phyloP scores from a whole-genome alignment of 108 stramenopile genomes.

The Cyclotella atomus region DNA sequence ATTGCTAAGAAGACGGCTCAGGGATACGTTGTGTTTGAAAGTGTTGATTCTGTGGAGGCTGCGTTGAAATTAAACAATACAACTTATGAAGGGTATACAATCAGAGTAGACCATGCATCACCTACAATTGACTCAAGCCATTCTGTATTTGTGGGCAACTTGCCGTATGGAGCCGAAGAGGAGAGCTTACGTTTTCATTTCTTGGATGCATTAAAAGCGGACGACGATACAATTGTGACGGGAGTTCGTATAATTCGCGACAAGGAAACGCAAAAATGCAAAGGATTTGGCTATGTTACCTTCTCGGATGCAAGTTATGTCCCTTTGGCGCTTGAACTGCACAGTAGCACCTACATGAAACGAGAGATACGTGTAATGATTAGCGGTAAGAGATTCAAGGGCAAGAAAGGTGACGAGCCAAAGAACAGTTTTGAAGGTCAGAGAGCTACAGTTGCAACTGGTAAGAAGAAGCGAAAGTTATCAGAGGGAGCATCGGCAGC shows the following conservation, averaged over 20 bases:
- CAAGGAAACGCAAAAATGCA: conserved; percentile 74
- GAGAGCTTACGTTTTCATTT: conserved; percentile 67
- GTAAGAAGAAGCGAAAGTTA: conserved; percentile 51
- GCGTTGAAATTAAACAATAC: conserved; percentile 77
- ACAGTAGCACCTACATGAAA: conserved; percentile 68
- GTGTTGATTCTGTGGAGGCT: conserved; percentile 56
- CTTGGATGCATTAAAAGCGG: conserved; percentile 37
- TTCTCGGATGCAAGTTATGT: conserved; percentile 64
- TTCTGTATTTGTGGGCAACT: conserved; percentile 81
- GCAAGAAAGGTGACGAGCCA: conserved; percentile 33
- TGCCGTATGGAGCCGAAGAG: conserved; percentile 80
- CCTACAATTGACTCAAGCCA: conserved; percentile 63
- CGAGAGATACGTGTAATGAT: conserved; percentile 72
- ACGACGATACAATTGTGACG: conserved; percentile 49
- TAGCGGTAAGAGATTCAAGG: conserved; percentile 80
- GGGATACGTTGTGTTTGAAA: conserved; percentile 83
- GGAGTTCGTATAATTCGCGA: conserved; percentile 83
- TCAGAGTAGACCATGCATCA: conserved; percentile 45
- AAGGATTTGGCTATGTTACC: conserved; percentile 85
- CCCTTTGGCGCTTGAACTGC: conserved; percentile 65
- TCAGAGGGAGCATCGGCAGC: conserved; percentile 29
- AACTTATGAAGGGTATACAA: conserved; percentile 57
- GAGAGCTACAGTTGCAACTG: conserved; percentile 19
- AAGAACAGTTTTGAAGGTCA: conserved; percentile 26
- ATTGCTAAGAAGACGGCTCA: conserved; percentile 46